Evolutionary conservation across 371 early-diverging fungal genomes (phyloP).

Genomic region (Mucor indicus): DNA sequence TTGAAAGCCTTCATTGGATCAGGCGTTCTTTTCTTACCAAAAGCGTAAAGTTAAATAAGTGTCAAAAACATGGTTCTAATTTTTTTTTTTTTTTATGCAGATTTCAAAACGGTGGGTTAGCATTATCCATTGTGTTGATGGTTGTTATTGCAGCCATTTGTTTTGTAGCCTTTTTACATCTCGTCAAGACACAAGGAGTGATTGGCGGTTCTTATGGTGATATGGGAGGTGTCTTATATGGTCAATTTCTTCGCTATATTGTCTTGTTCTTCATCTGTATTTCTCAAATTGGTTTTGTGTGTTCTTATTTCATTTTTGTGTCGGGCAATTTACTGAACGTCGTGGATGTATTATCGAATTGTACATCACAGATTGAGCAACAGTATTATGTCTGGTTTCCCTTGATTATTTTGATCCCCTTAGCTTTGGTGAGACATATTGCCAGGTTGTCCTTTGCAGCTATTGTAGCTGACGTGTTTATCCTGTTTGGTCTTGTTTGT

Average conservation of each 20-base stretch:
- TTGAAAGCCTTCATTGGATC: slow-evolving; percentile 79
- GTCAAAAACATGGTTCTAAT: too few species aligned
- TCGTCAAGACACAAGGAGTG: slow-evolving; percentile 30
- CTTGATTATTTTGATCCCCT: slow-evolving; percentile 58
- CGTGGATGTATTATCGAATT: slow-evolving; percentile 39
- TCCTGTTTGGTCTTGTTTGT: slow-evolving; percentile 59
- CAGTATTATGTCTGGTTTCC: slow-evolving; percentile 60
- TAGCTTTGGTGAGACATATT: slow-evolving; percentile 68
- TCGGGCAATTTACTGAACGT: slow-evolving; percentile 42
- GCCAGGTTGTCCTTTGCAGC: slow-evolving; percentile 62
- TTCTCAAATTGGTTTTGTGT: slow-evolving; percentile 62
- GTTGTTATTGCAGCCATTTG: slow-evolving; percentile 29
- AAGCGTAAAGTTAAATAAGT: too few species aligned
- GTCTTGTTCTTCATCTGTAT: slow-evolving; percentile 64
- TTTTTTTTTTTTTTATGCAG: too few species aligned
- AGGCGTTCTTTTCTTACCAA: slow-evolving; percentile 67
- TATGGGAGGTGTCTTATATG: slow-evolving; percentile 70
- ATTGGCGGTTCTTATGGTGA: slow-evolving; percentile 78
- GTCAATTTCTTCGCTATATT: slow-evolving; percentile 47
- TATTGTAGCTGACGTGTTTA: slow-evolving; percentile 70
- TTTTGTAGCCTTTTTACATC: slow-evolving; percentile 24
- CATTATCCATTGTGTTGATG: slow-evolving; percentile 24
- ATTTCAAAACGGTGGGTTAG: slow-evolving; percentile 34
- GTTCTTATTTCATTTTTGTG: slow-evolving; percentile 48
- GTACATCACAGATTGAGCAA: slow-evolving; percentile 28